Base-by-base conservation (phyloP, 2,329 filamentous ascomycete genomes). In the Fusarium haematococcum region DNA sequence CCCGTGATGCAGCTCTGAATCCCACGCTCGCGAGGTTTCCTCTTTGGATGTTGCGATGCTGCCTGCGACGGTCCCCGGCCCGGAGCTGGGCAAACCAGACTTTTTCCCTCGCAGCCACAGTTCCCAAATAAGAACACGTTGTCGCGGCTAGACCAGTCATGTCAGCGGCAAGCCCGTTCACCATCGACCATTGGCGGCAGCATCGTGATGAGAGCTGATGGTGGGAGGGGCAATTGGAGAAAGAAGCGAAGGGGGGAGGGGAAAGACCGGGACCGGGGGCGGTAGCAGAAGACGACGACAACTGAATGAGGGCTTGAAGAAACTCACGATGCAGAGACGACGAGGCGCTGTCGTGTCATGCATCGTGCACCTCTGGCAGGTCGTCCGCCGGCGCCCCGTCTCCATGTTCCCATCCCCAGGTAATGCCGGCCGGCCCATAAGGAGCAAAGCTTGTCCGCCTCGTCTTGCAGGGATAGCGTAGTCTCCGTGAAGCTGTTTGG, bases 201-300 rank as follows among this genome's bases (percentile, higher is more conserved):
- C 61, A 75, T 75, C 69, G 60, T 43, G 63, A 70, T 63, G 60
- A 63, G 30, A 61, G 59, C 60, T 67, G 37, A 75, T 71, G 76
- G 74, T 73, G 74, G 68, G 76, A 78, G 75, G 74, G 68, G 75
- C 60, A 66, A 50, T 63, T 71, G 66, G 75, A 66, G 75, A 64
- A 43, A 61, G 43, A 64, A 54, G 54, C 45, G 45, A 57, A 71
- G 43, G 33, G 58, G 58, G 50, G 60, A 63, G 35, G 58, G 30
- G 59, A 32, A 45, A 57, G 63, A 57, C 45, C 65, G 59, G 43
- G 65, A 59, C 70, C 50, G 33, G 67, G 68, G 71, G 60, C 58
- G 56, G 71, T 71, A 27, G 43, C 65, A 62, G 61, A 69, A 23
- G 57, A 56, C 18, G 52, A 48, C 14, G 27, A 68, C 45, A 66